Evolutionary conservation across 2,329 filamentous ascomycete genomes (phyloP), one percentile per base, ranked within the genome.

Genomic region (Cladorrhinum sp.): DNA sequence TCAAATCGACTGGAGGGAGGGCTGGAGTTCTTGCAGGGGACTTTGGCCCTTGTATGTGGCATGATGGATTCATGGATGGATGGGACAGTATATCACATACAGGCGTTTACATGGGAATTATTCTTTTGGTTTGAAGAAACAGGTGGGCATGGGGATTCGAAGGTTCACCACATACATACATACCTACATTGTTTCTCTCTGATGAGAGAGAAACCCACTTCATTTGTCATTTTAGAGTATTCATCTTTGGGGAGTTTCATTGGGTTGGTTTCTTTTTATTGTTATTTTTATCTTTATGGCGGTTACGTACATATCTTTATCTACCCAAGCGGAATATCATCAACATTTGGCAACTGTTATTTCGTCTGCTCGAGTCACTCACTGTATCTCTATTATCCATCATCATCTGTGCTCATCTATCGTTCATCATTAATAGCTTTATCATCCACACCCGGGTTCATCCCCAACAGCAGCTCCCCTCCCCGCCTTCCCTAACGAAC

Each of bases 361-460:
- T 32, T 32, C 12, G 10, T 29, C 5, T 29, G 4, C 5, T 29
- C 25, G 10, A 29, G 25, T 29, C 5, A 29, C 10, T 5, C 4
- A 5, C 10, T 29, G 10, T 29, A 5, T 29, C 4, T 29, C 25
- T 5, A 36, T 36, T 3, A 36, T 36, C 32, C 9, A 36, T 36
- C 32, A 16, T 9, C 2, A 9, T 36, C 7, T 5, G 32, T 5
- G 3, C 12, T 5, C 16, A 36, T 36, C 32, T 36, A 36, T 12
- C 32, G 3, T 3, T 36, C 32, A 5, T 5, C n/a, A 7, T 16
- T 52, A n/a, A 7, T 51, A 16, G 16, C 12, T 36, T 7, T 18
- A 23, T 68, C 62, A 77, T 9, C 76, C 75, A 59, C 77, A 76
- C 3, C 65, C 74, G 23, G 78, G 78, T 68, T 80, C 75, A 57